Evolutionary conservation across 257 asterid genomes (phyloP), one percentile per base, ranked within the genome.

Genomic region (Anisodus acutangulus): DNA sequence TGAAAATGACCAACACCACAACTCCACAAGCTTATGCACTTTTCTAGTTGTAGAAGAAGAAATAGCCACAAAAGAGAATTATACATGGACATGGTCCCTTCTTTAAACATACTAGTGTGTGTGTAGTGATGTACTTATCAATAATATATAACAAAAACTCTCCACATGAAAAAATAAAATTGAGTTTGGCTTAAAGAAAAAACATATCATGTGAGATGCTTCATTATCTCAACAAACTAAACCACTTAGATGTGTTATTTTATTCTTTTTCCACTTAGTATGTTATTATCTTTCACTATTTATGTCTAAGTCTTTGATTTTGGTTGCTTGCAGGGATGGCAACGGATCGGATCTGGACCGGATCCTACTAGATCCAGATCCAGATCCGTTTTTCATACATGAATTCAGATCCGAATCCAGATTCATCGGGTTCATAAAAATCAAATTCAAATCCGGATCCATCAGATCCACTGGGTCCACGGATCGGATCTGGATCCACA

Each of bases 151-250:
- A 68, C 53, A 39, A 15, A 7, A 15, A 39, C 26, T 39, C 10
- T 7, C 26, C 78, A 39, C 51, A 3, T 68, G 53, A 15, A 68
- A 39, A 68, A 68, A 7, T 3, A 68, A 68, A 7, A 39, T 37
- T 22, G 53, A 68, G 78, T 69, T 69, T 69, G 54, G 31, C 54
- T 16, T 69, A 69, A 69, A 69, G 54, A 69, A 41, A 49, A 68
- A 69, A 69, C 31, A 69, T 8, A 69, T 39, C 78, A 69, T 4
- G 78, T 69, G 78, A 69, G 54, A 69, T 69, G 78, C 54, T 69
- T 69, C 78, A 69, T 69, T 69, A 69, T 69, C 78, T 8, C 31
- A 15, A 16, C 13, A 39, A 69, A 3, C 78, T 39, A 68, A 68
- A 69, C 31, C 78, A 69, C 31, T 69, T 69, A 69, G 26, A 69